Percentiles rank a stretch among this genome's conserved stretches.
Conservation (phyloP, 176 grass and related monocot genomes). For the Eragrostis nindensis region DNA sequence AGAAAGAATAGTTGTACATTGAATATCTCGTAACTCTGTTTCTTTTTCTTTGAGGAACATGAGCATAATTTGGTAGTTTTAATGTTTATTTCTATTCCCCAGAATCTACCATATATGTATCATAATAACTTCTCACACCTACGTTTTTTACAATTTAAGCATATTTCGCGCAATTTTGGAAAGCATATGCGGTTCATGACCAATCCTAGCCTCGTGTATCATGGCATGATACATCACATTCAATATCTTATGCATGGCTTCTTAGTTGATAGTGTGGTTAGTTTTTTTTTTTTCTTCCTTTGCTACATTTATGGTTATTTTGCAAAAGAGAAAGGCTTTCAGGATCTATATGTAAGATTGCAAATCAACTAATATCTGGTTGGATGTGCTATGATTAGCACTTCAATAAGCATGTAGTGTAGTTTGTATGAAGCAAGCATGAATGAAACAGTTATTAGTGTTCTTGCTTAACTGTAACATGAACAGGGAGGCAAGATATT, state of each 20-base stretch:
- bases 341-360: constrained; percentile 1
- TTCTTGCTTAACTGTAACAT: background rate
- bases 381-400: background rate
- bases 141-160: constrained; percentile 4
- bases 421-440: background rate
- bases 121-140: background rate
- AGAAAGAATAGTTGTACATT: constrained; percentile 24
- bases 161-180: background rate
- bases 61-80: constrained; percentile 21
- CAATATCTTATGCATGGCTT: constrained; percentile 14
- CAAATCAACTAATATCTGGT: constrained; percentile 9
- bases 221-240: background rate
- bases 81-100: constrained; percentile 3
- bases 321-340: constrained; percentile 3
- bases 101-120: constrained; percentile 4
- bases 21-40: background rate
- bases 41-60: background rate
- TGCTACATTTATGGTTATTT: background rate
- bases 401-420: constrained; percentile 8
- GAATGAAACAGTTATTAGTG: background rate
- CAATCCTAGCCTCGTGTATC: background rate
- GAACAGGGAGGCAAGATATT: background rate
- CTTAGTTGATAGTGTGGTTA: background rate
- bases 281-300: background rate
- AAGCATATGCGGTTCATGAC: background rate